Evolutionary conservation across 2,329 filamentous ascomycete species (phyloP).

Genomic region (Phialemoniopsis sp.): DNA sequence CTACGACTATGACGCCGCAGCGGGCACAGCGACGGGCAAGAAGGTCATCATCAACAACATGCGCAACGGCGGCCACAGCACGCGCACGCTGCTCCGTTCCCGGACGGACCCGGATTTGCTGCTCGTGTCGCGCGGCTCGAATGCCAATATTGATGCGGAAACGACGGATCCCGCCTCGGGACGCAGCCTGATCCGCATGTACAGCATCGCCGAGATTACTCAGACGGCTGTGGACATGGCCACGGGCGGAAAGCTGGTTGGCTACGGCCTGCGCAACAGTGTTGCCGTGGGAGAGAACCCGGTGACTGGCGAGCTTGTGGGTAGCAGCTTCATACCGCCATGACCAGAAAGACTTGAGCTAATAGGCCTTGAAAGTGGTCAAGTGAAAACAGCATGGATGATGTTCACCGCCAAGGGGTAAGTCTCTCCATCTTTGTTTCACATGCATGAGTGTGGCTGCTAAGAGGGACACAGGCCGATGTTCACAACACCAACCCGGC

Average conservation of each 20-base stretch:
- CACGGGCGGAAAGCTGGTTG: slow-evolving; percentile 11
- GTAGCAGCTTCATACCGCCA: too few species aligned
- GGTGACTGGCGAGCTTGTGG: slow-evolving; percentile 20
- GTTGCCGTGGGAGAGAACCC: slow-evolving; percentile 55
- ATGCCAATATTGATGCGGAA: slow-evolving; percentile 43
- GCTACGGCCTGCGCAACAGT: slow-evolving; percentile 61
- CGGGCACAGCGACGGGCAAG: slow-evolving; percentile 31
- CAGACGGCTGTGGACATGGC: slow-evolving; percentile 5
- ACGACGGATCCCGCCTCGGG: slow-evolving; percentile 38
- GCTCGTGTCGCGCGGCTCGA: slow-evolving; percentile 47
- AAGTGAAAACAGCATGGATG: slow-evolving; percentile 64
- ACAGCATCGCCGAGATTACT: slow-evolving; percentile 41
- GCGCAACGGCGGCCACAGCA: slow-evolving; percentile 41
- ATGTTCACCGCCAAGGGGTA: slow-evolving; percentile 47
- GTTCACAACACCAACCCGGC: slow-evolving; percentile 59
- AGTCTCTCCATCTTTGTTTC: too few species aligned
- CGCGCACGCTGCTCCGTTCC: slow-evolving; percentile 47
- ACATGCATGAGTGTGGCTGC: too few species aligned
- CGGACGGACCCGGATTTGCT: slow-evolving; percentile 38
- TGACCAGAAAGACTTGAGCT: slow-evolving; percentile 23
- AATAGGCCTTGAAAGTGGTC: slow-evolving; percentile 27
- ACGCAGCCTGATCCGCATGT: slow-evolving; percentile 49
- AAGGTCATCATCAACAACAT: slow-evolving; percentile 44
- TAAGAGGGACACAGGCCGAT: too few species aligned
- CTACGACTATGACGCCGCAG: slow-evolving; percentile 44